phyloP scores from a whole-genome alignment of 2,329 filamentous ascomycete genomes.

The Fusarium sp. region DNA sequence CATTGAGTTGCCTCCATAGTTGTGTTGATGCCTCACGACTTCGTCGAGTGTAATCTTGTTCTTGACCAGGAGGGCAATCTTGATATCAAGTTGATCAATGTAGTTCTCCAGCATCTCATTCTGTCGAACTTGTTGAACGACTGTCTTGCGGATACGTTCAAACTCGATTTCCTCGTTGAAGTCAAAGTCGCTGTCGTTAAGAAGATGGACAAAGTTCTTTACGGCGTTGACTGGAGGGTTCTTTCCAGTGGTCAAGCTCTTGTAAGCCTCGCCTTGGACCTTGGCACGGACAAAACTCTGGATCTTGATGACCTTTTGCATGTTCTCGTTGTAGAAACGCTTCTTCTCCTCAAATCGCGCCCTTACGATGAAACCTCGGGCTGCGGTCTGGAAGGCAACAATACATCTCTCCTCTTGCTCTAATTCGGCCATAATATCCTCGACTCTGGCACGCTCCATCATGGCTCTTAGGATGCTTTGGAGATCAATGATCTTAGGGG shows the following conservation, averaged over 20 bases:
- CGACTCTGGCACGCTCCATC: constrained; percentile 77
- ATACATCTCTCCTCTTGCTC: constrained; percentile 85
- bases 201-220: constrained; percentile 96
- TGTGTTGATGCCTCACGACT: constrained; percentile 95
- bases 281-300: constrained; percentile 96
- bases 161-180: constrained; percentile 99
- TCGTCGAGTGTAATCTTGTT: constrained; percentile 99
- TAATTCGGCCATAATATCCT: constrained; percentile 76
- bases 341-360: constrained; percentile 83
- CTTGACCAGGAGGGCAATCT: constrained; percentile 96
- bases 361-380: constrained; percentile 77
- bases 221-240: constrained; percentile 96
- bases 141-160: constrained; percentile 90
- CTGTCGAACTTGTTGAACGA: constrained; percentile 95
- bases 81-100: constrained; percentile 97
- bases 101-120: constrained; percentile 98
- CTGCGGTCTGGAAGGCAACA: constrained; percentile 75
- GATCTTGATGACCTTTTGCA: constrained; percentile 98
- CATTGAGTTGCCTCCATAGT: constrained; percentile 89
- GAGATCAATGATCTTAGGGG: constrained; percentile 71
- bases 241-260: constrained; percentile 93
- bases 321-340: constrained; percentile 91
- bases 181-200: constrained; percentile 98
- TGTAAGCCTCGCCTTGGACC: constrained; percentile 97
- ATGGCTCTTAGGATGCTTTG: constrained; percentile 83